phyloP scores from a whole-genome alignment of 2,329 filamentous ascomycete genomes.

The Lithohypha guttulata region DNA sequence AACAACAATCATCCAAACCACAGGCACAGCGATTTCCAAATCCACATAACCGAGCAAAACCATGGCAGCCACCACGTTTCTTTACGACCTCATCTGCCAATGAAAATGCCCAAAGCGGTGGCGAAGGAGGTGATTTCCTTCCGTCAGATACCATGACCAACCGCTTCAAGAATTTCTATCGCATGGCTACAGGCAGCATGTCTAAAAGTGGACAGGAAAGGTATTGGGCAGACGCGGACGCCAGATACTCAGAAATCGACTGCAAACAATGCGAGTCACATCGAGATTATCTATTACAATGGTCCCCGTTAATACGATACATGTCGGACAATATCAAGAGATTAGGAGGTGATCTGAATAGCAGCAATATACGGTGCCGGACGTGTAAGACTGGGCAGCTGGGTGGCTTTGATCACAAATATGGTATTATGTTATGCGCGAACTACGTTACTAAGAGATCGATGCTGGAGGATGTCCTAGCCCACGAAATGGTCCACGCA shows the following conservation, averaged over 20 bases:
- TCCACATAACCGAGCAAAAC: background rate
- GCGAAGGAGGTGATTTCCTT: slow-evolving; percentile 16
- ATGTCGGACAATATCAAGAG: slow-evolving; percentile 68
- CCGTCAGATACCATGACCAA: slow-evolving; percentile 33
- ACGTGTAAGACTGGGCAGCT: slow-evolving; percentile 63
- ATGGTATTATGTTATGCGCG: slow-evolving; percentile 84
- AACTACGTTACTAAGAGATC: slow-evolving; percentile 73
- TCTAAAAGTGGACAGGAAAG: slow-evolving; percentile 57
- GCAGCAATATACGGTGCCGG: slow-evolving; percentile 67
- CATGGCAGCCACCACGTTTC: slow-evolving; percentile 3
- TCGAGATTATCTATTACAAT: slow-evolving; percentile 71
- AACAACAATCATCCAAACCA: slow-evolving; percentile 10
- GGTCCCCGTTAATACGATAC: slow-evolving; percentile 80
- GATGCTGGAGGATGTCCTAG: slow-evolving; percentile 84
- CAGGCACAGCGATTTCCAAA: slow-evolving; percentile 7
- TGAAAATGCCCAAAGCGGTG: slow-evolving; percentile 5
- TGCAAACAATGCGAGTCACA: slow-evolving; percentile 70
- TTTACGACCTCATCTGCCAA: slow-evolving; percentile 8
- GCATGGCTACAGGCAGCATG: slow-evolving; percentile 64
- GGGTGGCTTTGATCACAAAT: slow-evolving; percentile 76
- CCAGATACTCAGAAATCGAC: slow-evolving; percentile 64
- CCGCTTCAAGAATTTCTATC: slow-evolving; percentile 76
- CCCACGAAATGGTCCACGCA: slow-evolving; percentile 96
- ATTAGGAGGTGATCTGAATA: slow-evolving; percentile 65
- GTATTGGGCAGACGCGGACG: slow-evolving; percentile 69